Evolutionary conservation across 768 basidiomycete species (phyloP), one percentile per base, ranked within the genome.

Genomic region (Trametes cingulata): DNA sequence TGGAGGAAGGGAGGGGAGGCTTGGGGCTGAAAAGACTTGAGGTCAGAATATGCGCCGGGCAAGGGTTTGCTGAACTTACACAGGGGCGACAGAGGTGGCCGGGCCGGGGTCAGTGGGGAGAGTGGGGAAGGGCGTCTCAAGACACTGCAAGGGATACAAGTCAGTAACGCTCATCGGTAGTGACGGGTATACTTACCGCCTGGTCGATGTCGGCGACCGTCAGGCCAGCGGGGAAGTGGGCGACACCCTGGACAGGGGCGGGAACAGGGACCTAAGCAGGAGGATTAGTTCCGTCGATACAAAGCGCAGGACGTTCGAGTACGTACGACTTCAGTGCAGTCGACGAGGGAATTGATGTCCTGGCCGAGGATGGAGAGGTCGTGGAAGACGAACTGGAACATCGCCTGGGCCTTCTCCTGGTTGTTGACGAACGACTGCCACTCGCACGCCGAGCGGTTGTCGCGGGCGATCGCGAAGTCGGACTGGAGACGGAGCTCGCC

Each of bases 81-180:
- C 71, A 35, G 73, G 68, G 22, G 70, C 60, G 17, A 74, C 67
- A 20, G 71, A 64, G 29, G 68, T 72, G 13, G 60, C 65, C 52
- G 74, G 69, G 52, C 75, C 75, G 24, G 72, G 70, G 42, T 68
- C 57, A 19, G 65, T 62, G 24, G 61, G 33, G 27, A 66, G 61
- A 29, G 58, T 63, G 27, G 65, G 65, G 65, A 66, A 66, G 33
- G 65, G 61, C 12, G 65, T 62, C 29, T 51, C 39, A 17, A 55
- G 45, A 36, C 65, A 60, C 29, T 60, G 37, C 24, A 15, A 20
- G 12, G 14, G 7, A 33, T 25, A n/a, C 13, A 29, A 15, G 13
- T 19, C 6, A 36, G 22, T 39, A 2, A 63, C 15, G 20, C 41
- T 37, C 39, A 41, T 4, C 20, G 24, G 1, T 2, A 9, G 20